A percentile compares a stretch with the other conserved stretches of the same genome.
phyloP scores from a whole-genome alignment of 495 filamentous ascomycete genomes.

The Lasiosphaeria ovina region DNA sequence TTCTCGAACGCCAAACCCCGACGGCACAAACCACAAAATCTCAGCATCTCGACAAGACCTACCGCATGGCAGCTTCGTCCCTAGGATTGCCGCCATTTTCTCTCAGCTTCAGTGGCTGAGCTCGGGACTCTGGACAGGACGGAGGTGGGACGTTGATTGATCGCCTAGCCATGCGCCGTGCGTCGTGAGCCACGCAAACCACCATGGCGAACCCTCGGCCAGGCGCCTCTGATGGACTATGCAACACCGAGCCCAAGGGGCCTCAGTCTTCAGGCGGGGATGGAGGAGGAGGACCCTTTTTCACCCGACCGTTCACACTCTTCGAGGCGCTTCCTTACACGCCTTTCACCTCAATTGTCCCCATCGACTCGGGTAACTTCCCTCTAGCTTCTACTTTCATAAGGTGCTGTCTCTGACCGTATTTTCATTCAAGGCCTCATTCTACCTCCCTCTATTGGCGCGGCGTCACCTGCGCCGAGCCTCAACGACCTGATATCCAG shows the following conservation, averaged over 20 bases:
- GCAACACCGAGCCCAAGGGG: constrained; percentile 2
- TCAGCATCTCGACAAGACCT: neutral
- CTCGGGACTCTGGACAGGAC: neutral
- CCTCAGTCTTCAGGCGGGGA: constrained; percentile 1
- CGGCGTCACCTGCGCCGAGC: constrained; percentile 47
- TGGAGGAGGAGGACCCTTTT: constrained; percentile 1
- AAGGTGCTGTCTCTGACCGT: constrained; percentile 5
- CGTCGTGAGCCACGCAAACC: constrained; percentile 13
- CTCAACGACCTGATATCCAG: constrained; percentile 43
- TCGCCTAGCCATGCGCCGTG: constrained; percentile 19
- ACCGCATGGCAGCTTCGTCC: constrained; percentile 1
- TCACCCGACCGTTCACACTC: constrained; percentile 51
- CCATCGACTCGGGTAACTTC: constrained; percentile 74
- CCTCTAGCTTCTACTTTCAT: constrained; percentile 6
- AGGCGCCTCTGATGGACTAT: constrained; percentile 22
- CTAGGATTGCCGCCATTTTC: neutral
- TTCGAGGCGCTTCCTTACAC: constrained; percentile 89
- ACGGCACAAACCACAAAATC: neutral
- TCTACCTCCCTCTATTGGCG: constrained; percentile 61
- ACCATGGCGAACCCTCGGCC: constrained; percentile 39
- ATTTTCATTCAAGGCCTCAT: constrained; percentile 55
- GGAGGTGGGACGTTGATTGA: neutral
- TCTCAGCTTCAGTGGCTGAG: neutral
- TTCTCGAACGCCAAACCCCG: neutral
- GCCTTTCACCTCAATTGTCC: constrained; percentile 82